Evolutionary conservation across 441 rosid species (phyloP), one percentile per base, ranked within the genome.

Genomic region (Syzygium malaccense): DNA sequence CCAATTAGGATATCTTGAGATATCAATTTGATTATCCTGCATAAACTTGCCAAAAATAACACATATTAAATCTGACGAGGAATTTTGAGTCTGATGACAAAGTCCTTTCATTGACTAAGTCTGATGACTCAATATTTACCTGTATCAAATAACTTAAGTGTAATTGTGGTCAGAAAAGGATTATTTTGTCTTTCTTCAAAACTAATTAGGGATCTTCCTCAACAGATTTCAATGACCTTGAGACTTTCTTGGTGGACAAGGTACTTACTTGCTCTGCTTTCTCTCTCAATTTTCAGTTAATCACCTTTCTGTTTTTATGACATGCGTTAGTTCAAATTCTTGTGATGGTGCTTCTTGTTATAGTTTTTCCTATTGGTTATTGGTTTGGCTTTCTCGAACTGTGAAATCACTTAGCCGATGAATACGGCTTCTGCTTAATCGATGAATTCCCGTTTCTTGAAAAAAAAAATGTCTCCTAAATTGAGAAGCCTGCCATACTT

Each of bases 161-260:
- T n/a, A n/a, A n/a, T n/a, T n/a, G n/a, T n/a, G n/a, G n/a, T n/a
- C n/a, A n/a, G n/a, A n/a, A n/a, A n/a, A n/a, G n/a, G n/a, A n/a
- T n/a, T n/a, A n/a, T n/a, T n/a, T n/a, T n/a, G n/a, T n/a, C n/a
- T n/a, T n/a, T n/a, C n/a, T n/a, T n/a, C n/a, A n/a, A n/a, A n/a
- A n/a, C n/a, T n/a, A n/a, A n/a, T n/a, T n/a, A n/a, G n/a, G n/a
- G n/a, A n/a, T n/a, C n/a, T n/a, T n/a, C n/a, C n/a, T n/a, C n/a
- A n/a, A n/a, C n/a, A 23, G 95, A 94, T 23, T 93, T 94, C 92
- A 93, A 94, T 71, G 96, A 94, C 51, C 90, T 92, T 86, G 93
- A 90, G 55, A 87, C 85, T 90, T 93, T 94, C 94, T 54, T 88
- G 68, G 95, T 94, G 86, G 88, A 93, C 92, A 92, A 91, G 97